phyloP scores from a whole-genome alignment of 768 basidiomycete species.

The Harrya chromipes region DNA sequence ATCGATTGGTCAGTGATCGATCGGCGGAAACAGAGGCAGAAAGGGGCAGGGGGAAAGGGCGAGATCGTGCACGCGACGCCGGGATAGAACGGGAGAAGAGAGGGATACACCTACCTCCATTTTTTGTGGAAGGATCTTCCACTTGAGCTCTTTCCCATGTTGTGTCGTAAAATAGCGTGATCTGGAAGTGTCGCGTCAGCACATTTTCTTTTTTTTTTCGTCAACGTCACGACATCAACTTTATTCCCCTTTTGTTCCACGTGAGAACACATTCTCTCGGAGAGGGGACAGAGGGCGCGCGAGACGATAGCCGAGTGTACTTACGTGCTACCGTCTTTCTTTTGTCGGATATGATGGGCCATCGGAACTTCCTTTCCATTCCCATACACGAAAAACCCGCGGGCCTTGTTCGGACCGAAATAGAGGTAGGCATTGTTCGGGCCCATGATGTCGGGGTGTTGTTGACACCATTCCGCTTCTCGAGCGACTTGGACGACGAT shows the following conservation, averaged over 20 bases:
- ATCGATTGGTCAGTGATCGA: conserved; percentile 1
- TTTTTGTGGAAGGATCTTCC: conserved; percentile 58
- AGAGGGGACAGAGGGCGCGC: no score
- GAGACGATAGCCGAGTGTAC: conserved; percentile 25
- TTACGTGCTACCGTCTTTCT: conserved; percentile 60
- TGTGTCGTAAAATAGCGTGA: conserved; percentile 74
- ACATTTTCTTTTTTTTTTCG: background rate
- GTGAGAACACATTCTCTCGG: background rate
- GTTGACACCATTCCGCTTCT: conserved; percentile 63
- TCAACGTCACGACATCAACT: background rate
- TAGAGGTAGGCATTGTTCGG: conserved; percentile 76
- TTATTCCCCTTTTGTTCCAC: no score
- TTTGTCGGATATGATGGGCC: conserved; percentile 54
- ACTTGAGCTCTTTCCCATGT: conserved; percentile 70
- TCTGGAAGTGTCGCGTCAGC: conserved; percentile 33
- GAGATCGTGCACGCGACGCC: no score
- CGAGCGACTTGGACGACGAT: conserved; percentile 61
- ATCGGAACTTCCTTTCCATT: conserved; percentile 57
- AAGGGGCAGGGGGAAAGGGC: background rate
- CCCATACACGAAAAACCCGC: conserved; percentile 69
- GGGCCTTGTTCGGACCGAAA: conserved; percentile 59
- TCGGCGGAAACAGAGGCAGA: background rate
- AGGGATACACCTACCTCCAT: conserved; percentile 54
- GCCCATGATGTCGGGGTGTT: conserved; percentile 72
- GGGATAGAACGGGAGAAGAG: no score